Evolutionary conservation across 139 green algal genomes (phyloP).

Genomic region (Tetradesmus obliquus): DNA sequence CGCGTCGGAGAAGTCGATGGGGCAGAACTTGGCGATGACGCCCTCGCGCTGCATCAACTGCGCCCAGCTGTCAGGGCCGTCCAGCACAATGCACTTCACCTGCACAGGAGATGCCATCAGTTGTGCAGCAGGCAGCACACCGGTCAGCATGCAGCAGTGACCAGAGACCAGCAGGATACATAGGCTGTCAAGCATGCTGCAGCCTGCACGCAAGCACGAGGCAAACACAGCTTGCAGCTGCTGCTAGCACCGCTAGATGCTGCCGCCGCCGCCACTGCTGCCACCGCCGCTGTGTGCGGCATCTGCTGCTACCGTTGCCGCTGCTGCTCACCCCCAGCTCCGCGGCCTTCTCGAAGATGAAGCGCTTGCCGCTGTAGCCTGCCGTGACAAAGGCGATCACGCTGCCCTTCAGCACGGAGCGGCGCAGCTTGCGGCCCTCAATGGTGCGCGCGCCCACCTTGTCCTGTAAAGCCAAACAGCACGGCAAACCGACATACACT

Average conservation of each 20-base stretch:
- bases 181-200: too few relatives aligned
- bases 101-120: not conserved
- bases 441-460: slow-evolving; percentile 60
- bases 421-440: slow-evolving; percentile 72
- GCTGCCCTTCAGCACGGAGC: slow-evolving; percentile 79
- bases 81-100: slow-evolving; percentile 76
- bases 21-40: slow-evolving; percentile 83
- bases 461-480: slow-evolving; percentile 45
- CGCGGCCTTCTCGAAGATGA: slow-evolving; percentile 92
- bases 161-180: too few relatives aligned
- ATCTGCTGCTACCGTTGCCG: too few relatives aligned
- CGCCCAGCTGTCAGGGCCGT: slow-evolving; percentile 86
- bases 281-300: too few relatives aligned
- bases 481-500: not conserved
- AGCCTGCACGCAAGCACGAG: too few relatives aligned
- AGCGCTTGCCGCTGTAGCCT: slow-evolving; percentile 87
- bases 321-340: slow-evolving; percentile 77
- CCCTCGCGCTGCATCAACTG: slow-evolving; percentile 80
- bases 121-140: not conserved
- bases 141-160: not conserved
- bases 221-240: too few relatives aligned
- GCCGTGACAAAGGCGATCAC: slow-evolving; percentile 91
- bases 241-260: not conserved
- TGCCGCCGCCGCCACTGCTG: too few relatives aligned
- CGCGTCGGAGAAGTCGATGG: slow-evolving; percentile 86